phyloP scores from a whole-genome alignment of 2,329 filamentous ascomycete genomes.

The Elsinoe batatas region DNA sequence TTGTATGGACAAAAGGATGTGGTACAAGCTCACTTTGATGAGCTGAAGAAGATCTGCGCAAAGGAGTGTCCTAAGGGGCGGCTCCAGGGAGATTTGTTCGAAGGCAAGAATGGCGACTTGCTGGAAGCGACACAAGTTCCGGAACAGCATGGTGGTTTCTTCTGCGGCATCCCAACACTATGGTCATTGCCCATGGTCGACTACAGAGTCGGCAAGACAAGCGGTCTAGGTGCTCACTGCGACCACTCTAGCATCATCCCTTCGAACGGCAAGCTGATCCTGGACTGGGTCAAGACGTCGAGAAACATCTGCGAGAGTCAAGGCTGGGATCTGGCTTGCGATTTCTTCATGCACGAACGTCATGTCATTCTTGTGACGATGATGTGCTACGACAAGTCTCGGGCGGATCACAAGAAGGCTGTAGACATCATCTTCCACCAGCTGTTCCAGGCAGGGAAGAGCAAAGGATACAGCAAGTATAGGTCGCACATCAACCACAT shows the following conservation, averaged over 20 bases:
- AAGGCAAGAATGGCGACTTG: slow-evolving; percentile 2
- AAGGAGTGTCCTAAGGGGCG: not conserved
- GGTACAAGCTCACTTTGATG: slow-evolving; percentile 4
- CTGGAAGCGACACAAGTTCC: not conserved
- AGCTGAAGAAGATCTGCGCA: slow-evolving; percentile 4
- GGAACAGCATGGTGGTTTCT: slow-evolving; percentile 5
- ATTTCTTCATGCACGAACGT: slow-evolving; percentile 7
- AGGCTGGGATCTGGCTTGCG: slow-evolving; percentile 2
- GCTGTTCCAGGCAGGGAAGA: slow-evolving; percentile 1
- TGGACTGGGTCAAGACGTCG: slow-evolving; percentile 1
- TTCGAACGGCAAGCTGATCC: not conserved
- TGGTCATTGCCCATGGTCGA: slow-evolving; percentile 5
- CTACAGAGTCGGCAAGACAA: not conserved
- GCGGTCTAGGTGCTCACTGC: not conserved
- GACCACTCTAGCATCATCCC: slow-evolving; percentile 9
- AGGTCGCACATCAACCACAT: slow-evolving; percentile 9
- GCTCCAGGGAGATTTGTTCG: not conserved
- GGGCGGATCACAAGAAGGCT: slow-evolving; percentile 1
- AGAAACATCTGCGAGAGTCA: slow-evolving; percentile 7
- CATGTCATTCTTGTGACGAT: slow-evolving; percentile 4
- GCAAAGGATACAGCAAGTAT: slow-evolving; percentile 2
- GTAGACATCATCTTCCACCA: slow-evolving; percentile 2
- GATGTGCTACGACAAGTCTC: slow-evolving; percentile 7
- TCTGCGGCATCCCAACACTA: not conserved
- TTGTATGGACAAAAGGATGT: slow-evolving; percentile 6